Percentiles rank a stretch among this genome's conserved stretches.
These are phyloP conservation scores for Polytrichum commune DNA, from an alignment of 225 moss, liverwort and hornwort genomes.

Conservation along the genomic window DNA sequence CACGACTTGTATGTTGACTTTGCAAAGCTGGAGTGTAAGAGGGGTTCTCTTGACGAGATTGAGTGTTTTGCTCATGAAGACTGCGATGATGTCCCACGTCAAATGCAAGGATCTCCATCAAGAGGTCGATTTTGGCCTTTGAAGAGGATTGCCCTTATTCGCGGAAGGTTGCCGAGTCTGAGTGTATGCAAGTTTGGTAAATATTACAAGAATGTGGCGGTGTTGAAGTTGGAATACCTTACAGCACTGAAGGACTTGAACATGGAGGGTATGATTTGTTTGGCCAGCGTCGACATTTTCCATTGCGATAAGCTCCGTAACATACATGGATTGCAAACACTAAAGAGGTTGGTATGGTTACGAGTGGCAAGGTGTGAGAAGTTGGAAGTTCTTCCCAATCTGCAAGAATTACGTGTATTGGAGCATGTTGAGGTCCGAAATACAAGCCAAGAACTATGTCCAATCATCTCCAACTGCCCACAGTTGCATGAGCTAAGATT, in stretches of 20 bases:
- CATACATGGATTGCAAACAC: not conserved
- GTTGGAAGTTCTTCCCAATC: not conserved
- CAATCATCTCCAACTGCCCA: not conserved
- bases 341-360: not conserved
- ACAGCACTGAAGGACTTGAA: not conserved
- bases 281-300: not conserved
- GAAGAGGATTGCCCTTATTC: not conserved
- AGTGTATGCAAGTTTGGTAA: not conserved
- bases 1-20: not conserved
- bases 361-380: not conserved
- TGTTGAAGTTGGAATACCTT: conserved; percentile 5
- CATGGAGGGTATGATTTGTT: not conserved
- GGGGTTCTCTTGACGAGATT: not conserved
- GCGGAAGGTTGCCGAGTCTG: not conserved
- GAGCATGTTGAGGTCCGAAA: conserved; percentile 1
- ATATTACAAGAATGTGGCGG: not conserved
- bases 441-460: not conserved
- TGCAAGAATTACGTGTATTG: not conserved
- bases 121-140: not conserved
- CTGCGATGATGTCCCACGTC: not conserved
- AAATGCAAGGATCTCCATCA: not conserved
- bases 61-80: not conserved
- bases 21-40: not conserved
- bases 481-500: not conserved
- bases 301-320: not conserved